These are phyloP conservation scores for Aphanomyces euteiches DNA, from an alignment of 352 stramenopile genomes.

Conservation along the genomic window DNA sequence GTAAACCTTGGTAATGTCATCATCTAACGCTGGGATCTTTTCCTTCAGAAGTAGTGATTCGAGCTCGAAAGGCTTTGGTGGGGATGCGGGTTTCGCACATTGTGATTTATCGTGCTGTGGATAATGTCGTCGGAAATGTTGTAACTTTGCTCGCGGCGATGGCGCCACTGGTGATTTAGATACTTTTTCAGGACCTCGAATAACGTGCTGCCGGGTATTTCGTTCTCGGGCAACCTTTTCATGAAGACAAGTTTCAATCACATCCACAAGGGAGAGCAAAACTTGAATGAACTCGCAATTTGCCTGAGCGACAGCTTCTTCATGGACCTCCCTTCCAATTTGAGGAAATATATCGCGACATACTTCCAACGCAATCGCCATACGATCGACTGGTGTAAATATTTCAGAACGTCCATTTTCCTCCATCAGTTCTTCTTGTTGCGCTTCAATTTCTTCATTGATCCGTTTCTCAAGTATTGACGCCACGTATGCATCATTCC, in stretches of 20 bases:
- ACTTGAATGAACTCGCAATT: slow-evolving; percentile 1
- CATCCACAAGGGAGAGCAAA: slow-evolving; percentile 5
- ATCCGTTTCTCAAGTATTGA: neutral
- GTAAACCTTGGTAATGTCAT: neutral
- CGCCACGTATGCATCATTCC: neutral
- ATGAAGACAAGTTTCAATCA: neutral
- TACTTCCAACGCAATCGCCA: slow-evolving; percentile 21
- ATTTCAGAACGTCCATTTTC: too few relatives aligned
- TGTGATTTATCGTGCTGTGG: neutral
- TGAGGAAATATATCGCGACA: neutral
- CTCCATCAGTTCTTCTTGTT: neutral
- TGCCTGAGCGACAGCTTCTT: neutral
- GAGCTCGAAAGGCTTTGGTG: slow-evolving; percentile 17
- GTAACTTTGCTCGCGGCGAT: neutral
- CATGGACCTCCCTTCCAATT: slow-evolving; percentile 8
- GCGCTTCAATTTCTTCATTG: neutral
- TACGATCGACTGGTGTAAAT: slow-evolving; percentile 12
- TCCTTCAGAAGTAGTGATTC: slow-evolving; percentile 4
- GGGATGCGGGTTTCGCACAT: neutral
- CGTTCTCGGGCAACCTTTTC: neutral
- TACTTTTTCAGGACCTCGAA: slow-evolving; percentile 5
- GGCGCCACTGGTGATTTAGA: neutral
- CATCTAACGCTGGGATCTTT: neutral
- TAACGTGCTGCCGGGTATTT: neutral
- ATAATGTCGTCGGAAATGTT: neutral